Conservation (phyloP, 768 basidiomycete genomes). For the Amanita exitialis region DNA sequence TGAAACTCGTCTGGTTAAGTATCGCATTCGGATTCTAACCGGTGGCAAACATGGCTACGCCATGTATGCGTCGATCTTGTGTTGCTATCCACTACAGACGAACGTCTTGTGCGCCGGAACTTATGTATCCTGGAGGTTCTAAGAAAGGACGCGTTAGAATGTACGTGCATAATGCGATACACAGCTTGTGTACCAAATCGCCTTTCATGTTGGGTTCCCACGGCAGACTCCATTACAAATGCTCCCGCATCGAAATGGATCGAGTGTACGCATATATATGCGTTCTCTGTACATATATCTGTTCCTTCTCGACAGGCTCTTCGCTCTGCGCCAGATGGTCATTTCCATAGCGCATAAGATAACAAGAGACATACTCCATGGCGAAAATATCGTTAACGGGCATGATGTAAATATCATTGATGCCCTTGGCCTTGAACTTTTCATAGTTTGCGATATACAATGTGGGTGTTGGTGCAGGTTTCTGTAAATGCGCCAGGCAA, state of each 20-base stretch:
- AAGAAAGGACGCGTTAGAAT: too few relatives aligned
- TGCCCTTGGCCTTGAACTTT: slow-evolving; percentile 68
- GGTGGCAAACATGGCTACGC: too few relatives aligned
- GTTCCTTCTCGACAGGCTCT: slow-evolving; percentile 36
- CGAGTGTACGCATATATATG: too few relatives aligned
- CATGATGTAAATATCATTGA: slow-evolving; percentile 62
- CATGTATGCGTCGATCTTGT: too few relatives aligned
- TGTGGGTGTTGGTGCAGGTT: slow-evolving; percentile 50
- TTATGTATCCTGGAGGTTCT: too few relatives aligned
- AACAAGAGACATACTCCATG: slow-evolving; percentile 31
- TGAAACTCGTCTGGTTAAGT: not conserved
- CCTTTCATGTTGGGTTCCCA: too few relatives aligned
- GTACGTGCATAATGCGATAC: too few relatives aligned
- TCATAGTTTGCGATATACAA: slow-evolving; percentile 58
- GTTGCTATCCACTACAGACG: too few relatives aligned
- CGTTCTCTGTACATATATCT: not conserved
- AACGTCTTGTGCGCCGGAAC: too few relatives aligned
- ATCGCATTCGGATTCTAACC: not conserved
- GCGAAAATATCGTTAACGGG: slow-evolving; percentile 77
- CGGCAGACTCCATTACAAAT: slow-evolving; percentile 12
- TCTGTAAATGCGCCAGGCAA: slow-evolving; percentile 75
- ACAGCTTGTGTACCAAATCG: too few relatives aligned
- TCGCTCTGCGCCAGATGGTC: slow-evolving; percentile 38
- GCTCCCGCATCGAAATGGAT: slow-evolving; percentile 58
- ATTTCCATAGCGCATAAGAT: not conserved